Base-by-base conservation (phyloP, 129 eudicot species). In the Erigeron canadensis region DNA sequence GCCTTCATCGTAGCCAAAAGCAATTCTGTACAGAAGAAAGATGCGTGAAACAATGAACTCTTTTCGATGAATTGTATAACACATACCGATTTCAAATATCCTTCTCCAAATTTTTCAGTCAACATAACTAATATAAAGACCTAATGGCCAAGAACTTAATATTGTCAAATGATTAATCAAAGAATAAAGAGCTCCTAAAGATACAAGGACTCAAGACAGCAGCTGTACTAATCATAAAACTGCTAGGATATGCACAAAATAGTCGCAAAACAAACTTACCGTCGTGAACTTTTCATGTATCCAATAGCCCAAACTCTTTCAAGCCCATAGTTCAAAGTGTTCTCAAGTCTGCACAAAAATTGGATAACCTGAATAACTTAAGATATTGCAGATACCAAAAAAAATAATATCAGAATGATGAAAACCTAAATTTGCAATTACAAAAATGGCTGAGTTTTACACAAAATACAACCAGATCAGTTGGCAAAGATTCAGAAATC, bases 301-400 rank as follows among this genome's bases (percentile, higher is more conserved):
- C 91, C 98, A 77, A 92, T 75, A 43, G 98, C 95, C 98, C 97
- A 91, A 62, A 88, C 96, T 80, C 97, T 84, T 88, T 86, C 97
- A 68, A 91, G 96, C 45, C 91, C 95, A 57, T 92, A 87, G 71
- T 92, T 87, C 66, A 92, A 71, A 55, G 98, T 92, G 82, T 89
- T 92, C 81, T 92, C 98, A 38, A 92, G 95, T 77, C 98, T 92
- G 95, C 85, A 81, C 43, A 55, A 70, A 63, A 6, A 53, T 21
- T 22, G 18, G 22, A 46, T 73, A 22, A 13, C 39, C 10, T 51
- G 61, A 62, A 18, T 22, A 79, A 72, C 76, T 39, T 78, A 44
- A n/a, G n/a, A 65, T 60, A 47, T 39, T 70, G 57, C 50, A 48
- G 56, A 70, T 60, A 23, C n/a, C n/a, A 50, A 42, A 19, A 50